These are phyloP conservation scores for Phytophthora hibernalis DNA, from an alignment of 352 stramenopile species.

Conservation along the genomic window DNA sequence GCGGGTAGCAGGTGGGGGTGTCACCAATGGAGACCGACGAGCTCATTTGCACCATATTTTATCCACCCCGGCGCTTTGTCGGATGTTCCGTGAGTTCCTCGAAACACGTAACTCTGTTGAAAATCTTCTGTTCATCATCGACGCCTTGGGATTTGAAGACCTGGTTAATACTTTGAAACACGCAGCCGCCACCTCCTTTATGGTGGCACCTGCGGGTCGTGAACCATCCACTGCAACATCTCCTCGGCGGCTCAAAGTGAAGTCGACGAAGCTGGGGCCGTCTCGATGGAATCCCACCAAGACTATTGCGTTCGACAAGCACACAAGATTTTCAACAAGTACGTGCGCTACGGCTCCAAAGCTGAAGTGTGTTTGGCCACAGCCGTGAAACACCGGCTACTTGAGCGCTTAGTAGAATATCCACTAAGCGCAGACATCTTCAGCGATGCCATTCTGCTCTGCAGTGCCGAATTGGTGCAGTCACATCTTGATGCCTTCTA, in stretches of 20 bases:
- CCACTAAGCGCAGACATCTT: slow-evolving; percentile 60
- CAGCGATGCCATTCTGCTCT: slow-evolving; percentile 62
- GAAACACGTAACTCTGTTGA: slow-evolving; percentile 64
- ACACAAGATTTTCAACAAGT: slow-evolving; percentile 85
- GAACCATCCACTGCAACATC: neutral
- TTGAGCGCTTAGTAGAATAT: slow-evolving; percentile 55
- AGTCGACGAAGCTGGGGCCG: neutral
- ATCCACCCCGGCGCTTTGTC: slow-evolving; percentile 52
- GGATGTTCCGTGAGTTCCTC: slow-evolving; percentile 68
- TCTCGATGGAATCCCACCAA: slow-evolving; percentile 42
- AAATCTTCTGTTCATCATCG: slow-evolving; percentile 72
- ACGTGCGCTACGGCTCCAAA: slow-evolving; percentile 74
- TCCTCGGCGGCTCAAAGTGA: neutral
- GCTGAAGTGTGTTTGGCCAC: slow-evolving; percentile 62
- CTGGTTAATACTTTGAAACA: slow-evolving; percentile 64
- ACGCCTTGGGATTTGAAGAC: slow-evolving; percentile 72
- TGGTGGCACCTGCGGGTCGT: slow-evolving; percentile 15
- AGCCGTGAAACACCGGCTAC: slow-evolving; percentile 53
- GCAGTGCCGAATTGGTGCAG: slow-evolving; percentile 67
- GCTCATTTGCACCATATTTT: slow-evolving; percentile 61
- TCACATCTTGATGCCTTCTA: slow-evolving; percentile 73
- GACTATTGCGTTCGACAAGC: slow-evolving; percentile 69
- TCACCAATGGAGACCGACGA: slow-evolving; percentile 45
- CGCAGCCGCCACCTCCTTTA: slow-evolving; percentile 4
- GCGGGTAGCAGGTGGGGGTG: slow-evolving; percentile 36